Conservation (phyloP, 2,329 filamentous ascomycete species). For the Nigrospora oryzae region DNA sequence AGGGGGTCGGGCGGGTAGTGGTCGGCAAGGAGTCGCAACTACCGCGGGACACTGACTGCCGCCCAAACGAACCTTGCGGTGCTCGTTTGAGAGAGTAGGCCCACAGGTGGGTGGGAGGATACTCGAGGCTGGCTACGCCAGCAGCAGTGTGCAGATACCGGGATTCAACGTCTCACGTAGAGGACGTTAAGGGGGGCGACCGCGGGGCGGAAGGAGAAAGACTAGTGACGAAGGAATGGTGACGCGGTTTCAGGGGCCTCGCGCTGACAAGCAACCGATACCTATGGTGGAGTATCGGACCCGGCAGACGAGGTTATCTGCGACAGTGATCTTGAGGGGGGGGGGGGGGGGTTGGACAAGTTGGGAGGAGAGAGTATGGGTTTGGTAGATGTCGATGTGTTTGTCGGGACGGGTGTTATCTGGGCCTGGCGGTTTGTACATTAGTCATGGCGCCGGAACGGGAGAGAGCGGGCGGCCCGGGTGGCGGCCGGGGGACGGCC, state of each 20-base stretch:
- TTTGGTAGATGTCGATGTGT: conserved; percentile 5
- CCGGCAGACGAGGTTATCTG: conserved; percentile 68
- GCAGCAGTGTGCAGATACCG: conserved; percentile 50
- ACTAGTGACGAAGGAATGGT: conserved; percentile 83
- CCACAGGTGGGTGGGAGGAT: conserved; percentile 62
- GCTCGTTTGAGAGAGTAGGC: conserved; percentile 97
- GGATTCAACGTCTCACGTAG: conserved; percentile 52
- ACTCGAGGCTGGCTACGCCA: conserved; percentile 78
- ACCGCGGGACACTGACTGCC: conserved; percentile 94
- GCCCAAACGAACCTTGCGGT: conserved; percentile 93
- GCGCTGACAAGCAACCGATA: conserved; percentile 74
- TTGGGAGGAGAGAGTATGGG: not conserved
- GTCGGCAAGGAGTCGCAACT: conserved; percentile 28
- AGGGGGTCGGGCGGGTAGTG: conserved; percentile 9
- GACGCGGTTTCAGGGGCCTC: conserved; percentile 54
- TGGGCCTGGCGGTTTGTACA: conserved; percentile 27
- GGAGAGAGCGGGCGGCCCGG: too few relatives aligned
- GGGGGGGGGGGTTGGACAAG: conserved; percentile 3
- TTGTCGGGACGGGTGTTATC: conserved; percentile 39
- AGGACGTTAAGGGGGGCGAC: conserved; percentile 87
- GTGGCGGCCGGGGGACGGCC: not conserved
- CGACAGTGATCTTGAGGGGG: conserved; percentile 17
- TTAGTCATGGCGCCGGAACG: not conserved
- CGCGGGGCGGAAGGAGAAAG: conserved; percentile 74
- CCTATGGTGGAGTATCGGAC: conserved; percentile 73